Base-by-base conservation (phyloP, 176 grass and related monocot species). In the Hordeum vulgare region DNA sequence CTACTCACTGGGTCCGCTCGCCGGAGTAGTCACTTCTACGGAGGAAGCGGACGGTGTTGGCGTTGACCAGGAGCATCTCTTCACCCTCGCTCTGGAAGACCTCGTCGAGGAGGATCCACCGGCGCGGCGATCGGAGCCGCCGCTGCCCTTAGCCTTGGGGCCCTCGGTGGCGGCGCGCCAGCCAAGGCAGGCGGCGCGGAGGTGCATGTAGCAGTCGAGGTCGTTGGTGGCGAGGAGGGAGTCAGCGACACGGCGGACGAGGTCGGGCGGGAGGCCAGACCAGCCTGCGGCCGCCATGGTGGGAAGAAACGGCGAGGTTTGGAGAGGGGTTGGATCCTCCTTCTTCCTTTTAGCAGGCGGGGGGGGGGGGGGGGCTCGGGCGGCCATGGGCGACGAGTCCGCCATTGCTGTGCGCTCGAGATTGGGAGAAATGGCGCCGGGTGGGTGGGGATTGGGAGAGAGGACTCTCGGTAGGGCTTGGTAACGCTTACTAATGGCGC, bases 1-100 rank as follows among this genome's bases (percentile, higher is more conserved):
- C 31, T 15, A 59, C 45, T 49, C 28, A 89, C 92, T 80, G 93
- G 72, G 78, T 91, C 81, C 96, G 82, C 2, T 84, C 88, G 37
- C 91, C 96, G 49, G 39, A 7, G 78, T 95, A 98, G 51, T 91
- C 87, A 58, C 9, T 44, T 49, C 31, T 33, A 4, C 31, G 31
- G 31, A 33, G 31, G 31, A 33, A 33, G 31, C 31, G 45, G 31
- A 60, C 33, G n/a, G 72, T 42, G 18, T 39, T 10, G 47, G 12
- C 12, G 35, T 85, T 67, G 1, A 8, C 39, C 39, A 71, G 1
- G 68, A 71, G 13, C 20, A 2, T 25, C 0, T 49, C 45, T 17
- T 0, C 26, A 1, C 0, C 45, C 17, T 27, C 47, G 0, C 26
- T 62, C 14, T 3, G 1, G 34, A 17, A 36, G 39, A 71, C 68